Evolutionary conservation across 352 stramenopile genomes (phyloP).

Genomic region (Globisporangium cederbergense): DNA sequence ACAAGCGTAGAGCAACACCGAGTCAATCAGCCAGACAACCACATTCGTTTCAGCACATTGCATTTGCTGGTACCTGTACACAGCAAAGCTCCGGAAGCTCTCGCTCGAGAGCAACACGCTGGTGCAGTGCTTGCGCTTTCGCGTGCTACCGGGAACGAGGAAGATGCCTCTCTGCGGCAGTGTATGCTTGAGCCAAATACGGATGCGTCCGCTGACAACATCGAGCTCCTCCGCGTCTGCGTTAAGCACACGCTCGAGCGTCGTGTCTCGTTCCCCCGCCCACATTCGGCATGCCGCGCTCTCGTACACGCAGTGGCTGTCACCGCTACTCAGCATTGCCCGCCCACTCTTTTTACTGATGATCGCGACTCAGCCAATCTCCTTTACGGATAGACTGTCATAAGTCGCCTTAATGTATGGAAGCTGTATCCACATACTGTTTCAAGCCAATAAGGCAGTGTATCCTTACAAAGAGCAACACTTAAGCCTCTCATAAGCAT

Average conservation of each 20-base stretch:
- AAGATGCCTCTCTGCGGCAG: slow-evolving; percentile 6
- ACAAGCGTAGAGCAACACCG: not conserved
- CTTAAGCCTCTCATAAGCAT: too few species aligned
- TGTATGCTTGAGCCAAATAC: slow-evolving; percentile 1
- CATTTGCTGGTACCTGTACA: slow-evolving; percentile 29
- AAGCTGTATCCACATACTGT: too few species aligned
- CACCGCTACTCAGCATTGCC: not conserved
- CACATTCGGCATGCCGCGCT: slow-evolving; percentile 40
- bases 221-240: slow-evolving; percentile 29
- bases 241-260: slow-evolving; percentile 29
- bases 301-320: slow-evolving; percentile 21
- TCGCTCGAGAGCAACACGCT: slow-evolving; percentile 31
- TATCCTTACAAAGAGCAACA: too few species aligned
- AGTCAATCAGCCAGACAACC: not conserved
- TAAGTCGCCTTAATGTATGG: too few species aligned
- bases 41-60: not conserved
- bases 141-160: not conserved
- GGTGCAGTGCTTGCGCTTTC: not conserved
- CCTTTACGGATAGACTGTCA: too few species aligned
- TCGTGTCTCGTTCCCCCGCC: slow-evolving; percentile 26
- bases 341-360: too few species aligned
- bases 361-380: not conserved
- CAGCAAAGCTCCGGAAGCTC: slow-evolving; percentile 30
- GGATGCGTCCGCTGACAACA: slow-evolving; percentile 9
- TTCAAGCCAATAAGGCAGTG: too few species aligned